Conservation (phyloP, 306 rosid genomes). For the Chamaecrista fasciculata region DNA sequence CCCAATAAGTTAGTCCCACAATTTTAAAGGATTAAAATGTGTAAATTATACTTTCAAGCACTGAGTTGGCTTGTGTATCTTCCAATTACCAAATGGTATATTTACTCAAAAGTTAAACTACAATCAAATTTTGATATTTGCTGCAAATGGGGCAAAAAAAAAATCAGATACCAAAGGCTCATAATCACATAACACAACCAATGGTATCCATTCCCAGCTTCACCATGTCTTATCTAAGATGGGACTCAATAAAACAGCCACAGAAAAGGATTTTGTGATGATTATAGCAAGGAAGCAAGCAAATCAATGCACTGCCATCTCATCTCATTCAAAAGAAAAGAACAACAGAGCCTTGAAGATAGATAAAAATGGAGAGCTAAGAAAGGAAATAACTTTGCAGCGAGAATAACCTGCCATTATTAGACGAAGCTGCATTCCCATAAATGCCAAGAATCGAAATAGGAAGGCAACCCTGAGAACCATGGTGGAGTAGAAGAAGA, state of each 20-base stretch:
- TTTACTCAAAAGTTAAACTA: slow-evolving; percentile 6
- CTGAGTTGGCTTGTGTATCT: too few species aligned
- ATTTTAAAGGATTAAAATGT: too few species aligned
- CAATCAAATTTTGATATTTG: background rate
- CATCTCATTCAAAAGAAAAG: slow-evolving; percentile 15
- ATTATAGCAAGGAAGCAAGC: background rate
- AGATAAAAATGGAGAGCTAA: slow-evolving; percentile 15
- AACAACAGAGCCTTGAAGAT: background rate
- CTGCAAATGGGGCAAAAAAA: slow-evolving; percentile 40
- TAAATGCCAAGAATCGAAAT: slow-evolving; percentile 52
- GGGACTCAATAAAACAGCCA: slow-evolving; percentile 26
- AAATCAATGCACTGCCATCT: slow-evolving; percentile 23
- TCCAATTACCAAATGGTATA: too few species aligned
- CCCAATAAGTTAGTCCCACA: too few species aligned
- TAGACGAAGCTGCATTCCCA: slow-evolving; percentile 58
- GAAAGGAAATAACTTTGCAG: slow-evolving; percentile 34
- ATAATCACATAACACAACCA: background rate
- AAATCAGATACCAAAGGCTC: slow-evolving; percentile 17
- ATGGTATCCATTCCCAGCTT: slow-evolving; percentile 35
- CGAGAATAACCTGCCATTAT: slow-evolving; percentile 75
- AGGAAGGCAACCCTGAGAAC: slow-evolving; percentile 35
- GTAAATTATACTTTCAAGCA: too few species aligned
- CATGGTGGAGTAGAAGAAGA: slow-evolving; percentile 45
- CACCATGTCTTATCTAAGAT: slow-evolving; percentile 23
- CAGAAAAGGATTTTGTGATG: slow-evolving; percentile 5